Percentiles rank a stretch among this genome's conserved stretches.
Conservation (phyloP, 257 asterid species). For the Salvia rosmarinus region DNA sequence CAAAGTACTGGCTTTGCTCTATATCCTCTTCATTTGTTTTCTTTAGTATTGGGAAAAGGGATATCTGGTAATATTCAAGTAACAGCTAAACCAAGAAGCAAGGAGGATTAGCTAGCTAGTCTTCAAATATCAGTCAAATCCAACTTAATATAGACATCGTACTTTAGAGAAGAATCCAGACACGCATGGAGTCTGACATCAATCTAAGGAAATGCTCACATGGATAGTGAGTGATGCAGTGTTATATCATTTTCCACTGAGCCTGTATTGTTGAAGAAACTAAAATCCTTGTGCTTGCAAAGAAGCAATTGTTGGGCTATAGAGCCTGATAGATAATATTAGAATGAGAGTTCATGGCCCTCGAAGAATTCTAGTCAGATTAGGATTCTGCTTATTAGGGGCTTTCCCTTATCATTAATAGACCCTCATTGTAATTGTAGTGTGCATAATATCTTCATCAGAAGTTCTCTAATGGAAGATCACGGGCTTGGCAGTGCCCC, state of each 20-base stretch:
- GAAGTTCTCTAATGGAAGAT: too few relatives aligned
- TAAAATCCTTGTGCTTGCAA: not conserved
- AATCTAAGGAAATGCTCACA: slow-evolving; percentile 1
- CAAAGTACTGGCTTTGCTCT: not conserved
- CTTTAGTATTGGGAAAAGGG: not conserved
- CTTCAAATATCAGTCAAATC: slow-evolving; percentile 19
- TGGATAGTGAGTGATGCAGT: not conserved
- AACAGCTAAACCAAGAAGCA: slow-evolving; percentile 16
- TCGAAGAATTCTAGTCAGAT: too few relatives aligned
- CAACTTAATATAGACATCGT: not conserved
- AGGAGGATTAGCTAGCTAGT: not conserved
- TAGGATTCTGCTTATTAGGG: too few relatives aligned
- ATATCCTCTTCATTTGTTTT: slow-evolving; percentile 5
- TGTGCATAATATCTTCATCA: too few relatives aligned
- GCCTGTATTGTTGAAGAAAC: slow-evolving; percentile 12
- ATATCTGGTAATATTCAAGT: slow-evolving; percentile 8
- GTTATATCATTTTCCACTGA: not conserved
- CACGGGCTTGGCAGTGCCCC: too few relatives aligned
- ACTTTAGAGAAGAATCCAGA: not conserved
- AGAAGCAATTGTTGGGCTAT: too few relatives aligned
- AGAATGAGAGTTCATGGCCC: too few relatives aligned
- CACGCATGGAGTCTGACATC: not conserved
- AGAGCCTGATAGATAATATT: too few relatives aligned
- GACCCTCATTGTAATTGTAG: too few relatives aligned
- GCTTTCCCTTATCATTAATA: too few relatives aligned